These are phyloP conservation scores for Aspergillus brasiliensis DNA, from an alignment of 2,329 filamentous ascomycete genomes.

Conservation along the genomic window DNA sequence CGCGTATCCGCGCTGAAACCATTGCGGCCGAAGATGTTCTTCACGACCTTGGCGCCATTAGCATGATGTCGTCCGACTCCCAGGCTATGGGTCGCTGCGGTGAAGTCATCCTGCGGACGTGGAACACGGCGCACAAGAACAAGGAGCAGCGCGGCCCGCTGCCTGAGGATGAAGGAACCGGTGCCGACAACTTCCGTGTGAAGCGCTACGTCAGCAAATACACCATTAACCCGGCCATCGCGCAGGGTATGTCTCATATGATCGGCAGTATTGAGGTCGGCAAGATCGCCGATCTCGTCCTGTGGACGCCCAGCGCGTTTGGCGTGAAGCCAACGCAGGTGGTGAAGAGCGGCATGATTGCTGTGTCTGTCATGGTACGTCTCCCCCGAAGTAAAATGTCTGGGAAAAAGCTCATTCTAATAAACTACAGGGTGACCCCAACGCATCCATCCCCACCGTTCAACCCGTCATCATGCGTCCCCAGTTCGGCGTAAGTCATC, in stretches of 20 bases:
- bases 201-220: constrained; percentile 95
- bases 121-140: constrained; percentile 98
- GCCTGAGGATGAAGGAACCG: constrained; percentile 74
- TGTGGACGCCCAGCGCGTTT: constrained; percentile 86
- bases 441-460: constrained; percentile 83
- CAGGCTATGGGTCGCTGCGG: constrained; percentile 97
- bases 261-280: constrained; percentile 86
- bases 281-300: constrained; percentile 83
- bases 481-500: constrained; percentile 69
- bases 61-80: constrained; percentile 95
- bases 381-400: too few species aligned
- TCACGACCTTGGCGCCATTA: constrained; percentile 91
- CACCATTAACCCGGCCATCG: constrained; percentile 88
- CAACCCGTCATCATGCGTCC: constrained; percentile 81
- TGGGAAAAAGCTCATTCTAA: not conserved
- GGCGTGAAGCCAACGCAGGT: constrained; percentile 81
- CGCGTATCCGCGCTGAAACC: constrained; percentile 89
- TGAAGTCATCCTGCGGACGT: constrained; percentile 88
- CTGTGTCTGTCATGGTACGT: constrained; percentile 77
- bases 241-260: constrained; percentile 85
- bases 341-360: constrained; percentile 85
- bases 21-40: constrained; percentile 96
- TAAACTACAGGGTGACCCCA: constrained; percentile 67
- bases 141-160: constrained; percentile 79
- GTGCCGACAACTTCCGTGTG: constrained; percentile 86